Evolutionary conservation across 1,284 basidiomycete species (phyloP).

Genomic region (Puccinia novopanici): DNA sequence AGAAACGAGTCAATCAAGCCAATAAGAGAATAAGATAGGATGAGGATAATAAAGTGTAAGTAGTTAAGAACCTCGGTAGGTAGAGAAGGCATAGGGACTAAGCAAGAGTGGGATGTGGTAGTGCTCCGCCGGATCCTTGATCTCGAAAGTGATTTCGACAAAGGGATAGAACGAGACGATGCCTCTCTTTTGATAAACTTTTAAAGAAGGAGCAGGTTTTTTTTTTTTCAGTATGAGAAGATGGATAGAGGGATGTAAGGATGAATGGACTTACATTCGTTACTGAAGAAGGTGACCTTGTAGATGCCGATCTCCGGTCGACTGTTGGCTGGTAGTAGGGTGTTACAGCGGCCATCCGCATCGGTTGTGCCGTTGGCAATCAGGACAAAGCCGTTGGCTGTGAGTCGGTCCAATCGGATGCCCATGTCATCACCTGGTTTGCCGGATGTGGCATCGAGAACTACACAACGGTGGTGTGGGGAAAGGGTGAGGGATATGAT

Average conservation of each 20-base stretch:
- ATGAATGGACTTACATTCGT: constrained; percentile 50
- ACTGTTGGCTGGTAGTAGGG: constrained; percentile 52
- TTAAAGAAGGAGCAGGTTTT: background rate
- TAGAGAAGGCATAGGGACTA: constrained; percentile 88
- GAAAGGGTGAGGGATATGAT: background rate
- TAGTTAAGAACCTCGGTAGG: constrained; percentile 70
- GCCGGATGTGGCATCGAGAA: constrained; percentile 58
- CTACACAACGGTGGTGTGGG: constrained; percentile 49
- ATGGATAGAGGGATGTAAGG: background rate
- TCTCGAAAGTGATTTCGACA: constrained; percentile 58
- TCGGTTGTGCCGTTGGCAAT: constrained; percentile 56
- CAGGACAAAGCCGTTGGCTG: constrained; percentile 55
- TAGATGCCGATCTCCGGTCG: constrained; percentile 55
- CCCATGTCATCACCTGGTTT: constrained; percentile 57
- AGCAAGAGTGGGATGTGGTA: constrained; percentile 76
- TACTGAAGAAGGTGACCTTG: constrained; percentile 58
- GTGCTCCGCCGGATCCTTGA: constrained; percentile 56
- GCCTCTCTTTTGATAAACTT: constrained; percentile 54
- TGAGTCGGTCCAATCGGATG: constrained; percentile 56
- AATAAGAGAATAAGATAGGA: background rate
- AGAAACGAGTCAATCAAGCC: background rate
- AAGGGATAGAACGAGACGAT: constrained; percentile 58
- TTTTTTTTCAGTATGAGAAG: background rate
- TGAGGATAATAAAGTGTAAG: background rate
- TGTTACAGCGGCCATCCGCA: constrained; percentile 56